phyloP scores from a whole-genome alignment of 2,329 filamentous ascomycete species.

The Microcyclosporella mali region DNA sequence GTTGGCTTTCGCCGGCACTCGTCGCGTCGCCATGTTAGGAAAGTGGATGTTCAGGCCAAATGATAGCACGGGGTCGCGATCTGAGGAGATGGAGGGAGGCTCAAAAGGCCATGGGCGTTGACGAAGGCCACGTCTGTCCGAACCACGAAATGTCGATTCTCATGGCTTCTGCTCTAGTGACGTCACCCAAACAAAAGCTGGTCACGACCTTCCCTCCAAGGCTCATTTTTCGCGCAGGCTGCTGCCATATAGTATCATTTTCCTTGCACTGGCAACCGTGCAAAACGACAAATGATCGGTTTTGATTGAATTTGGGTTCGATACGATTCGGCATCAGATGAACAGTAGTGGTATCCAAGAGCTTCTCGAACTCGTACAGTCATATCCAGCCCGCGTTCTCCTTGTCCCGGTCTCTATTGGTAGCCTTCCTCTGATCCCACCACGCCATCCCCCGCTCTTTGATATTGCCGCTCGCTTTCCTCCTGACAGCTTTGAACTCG shows the following conservation, averaged over 20 bases:
- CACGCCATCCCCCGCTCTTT: slow-evolving; percentile 21
- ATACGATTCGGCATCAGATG: slow-evolving; percentile 1
- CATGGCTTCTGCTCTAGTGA: too few species aligned
- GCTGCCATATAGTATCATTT: too few species aligned
- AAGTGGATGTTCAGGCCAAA: neutral
- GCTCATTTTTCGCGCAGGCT: too few species aligned
- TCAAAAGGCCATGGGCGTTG: too few species aligned
- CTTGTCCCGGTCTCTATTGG: slow-evolving; percentile 10
- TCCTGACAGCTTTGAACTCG: slow-evolving; percentile 30
- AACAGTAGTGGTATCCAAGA: neutral
- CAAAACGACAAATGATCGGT: too few species aligned
- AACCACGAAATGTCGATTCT: too few species aligned
- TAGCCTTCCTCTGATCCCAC: slow-evolving; percentile 19
- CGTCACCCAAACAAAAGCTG: neutral
- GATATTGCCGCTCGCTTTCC: slow-evolving; percentile 24
- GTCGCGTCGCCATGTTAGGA: slow-evolving; percentile 11
- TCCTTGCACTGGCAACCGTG: too few species aligned
- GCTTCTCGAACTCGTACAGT: slow-evolving; percentile 1
- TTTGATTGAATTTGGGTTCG: too few species aligned
- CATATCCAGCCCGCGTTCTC: slow-evolving; percentile 25
- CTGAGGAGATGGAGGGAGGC: too few species aligned
- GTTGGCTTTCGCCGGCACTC: slow-evolving; percentile 18
- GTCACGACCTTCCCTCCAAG: neutral
- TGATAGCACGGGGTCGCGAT: neutral
- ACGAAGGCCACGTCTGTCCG: too few species aligned